phyloP scores from a whole-genome alignment of 1,284 basidiomycete genomes.

The Trichosporon sp. region DNA sequence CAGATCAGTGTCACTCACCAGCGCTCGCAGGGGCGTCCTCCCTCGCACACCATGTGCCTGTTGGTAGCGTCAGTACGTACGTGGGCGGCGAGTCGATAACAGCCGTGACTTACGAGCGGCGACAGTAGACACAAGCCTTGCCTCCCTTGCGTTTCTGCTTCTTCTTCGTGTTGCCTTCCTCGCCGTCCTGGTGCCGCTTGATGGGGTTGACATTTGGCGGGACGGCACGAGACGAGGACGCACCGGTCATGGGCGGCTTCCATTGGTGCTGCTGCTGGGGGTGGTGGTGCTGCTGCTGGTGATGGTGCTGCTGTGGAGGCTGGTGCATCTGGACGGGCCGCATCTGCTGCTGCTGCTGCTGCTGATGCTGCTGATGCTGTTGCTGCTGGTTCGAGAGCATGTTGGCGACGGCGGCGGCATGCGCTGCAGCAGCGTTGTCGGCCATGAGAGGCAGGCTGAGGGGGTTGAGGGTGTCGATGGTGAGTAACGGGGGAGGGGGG shows the following conservation, averaged over 20 bases:
- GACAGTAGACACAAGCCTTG: constrained; percentile 89
- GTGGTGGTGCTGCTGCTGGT: background rate
- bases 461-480: background rate
- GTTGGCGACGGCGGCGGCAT: constrained; percentile 2
- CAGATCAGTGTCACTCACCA: constrained; percentile 59
- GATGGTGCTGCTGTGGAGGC: background rate
- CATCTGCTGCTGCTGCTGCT: background rate
- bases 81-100: background rate
- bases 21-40: constrained; percentile 74
- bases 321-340: constrained; percentile 3
- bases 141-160: constrained; percentile 53
- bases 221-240: background rate
- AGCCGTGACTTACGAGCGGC: constrained; percentile 58
- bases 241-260: background rate
- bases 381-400: background rate
- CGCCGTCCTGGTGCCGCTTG: constrained; percentile 6
- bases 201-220: background rate
- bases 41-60: constrained; percentile 75
- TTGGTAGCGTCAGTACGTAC: background rate
- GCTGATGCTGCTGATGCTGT: background rate
- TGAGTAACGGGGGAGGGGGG: background rate
- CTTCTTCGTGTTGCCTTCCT: constrained; percentile 49
- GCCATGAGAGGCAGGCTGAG: constrained; percentile 2
- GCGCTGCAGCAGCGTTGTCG: background rate
- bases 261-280: background rate